Evolutionary conservation across 2,329 filamentous ascomycete genomes (phyloP).

Genomic region (Pseudocercospora fijiensis): DNA sequence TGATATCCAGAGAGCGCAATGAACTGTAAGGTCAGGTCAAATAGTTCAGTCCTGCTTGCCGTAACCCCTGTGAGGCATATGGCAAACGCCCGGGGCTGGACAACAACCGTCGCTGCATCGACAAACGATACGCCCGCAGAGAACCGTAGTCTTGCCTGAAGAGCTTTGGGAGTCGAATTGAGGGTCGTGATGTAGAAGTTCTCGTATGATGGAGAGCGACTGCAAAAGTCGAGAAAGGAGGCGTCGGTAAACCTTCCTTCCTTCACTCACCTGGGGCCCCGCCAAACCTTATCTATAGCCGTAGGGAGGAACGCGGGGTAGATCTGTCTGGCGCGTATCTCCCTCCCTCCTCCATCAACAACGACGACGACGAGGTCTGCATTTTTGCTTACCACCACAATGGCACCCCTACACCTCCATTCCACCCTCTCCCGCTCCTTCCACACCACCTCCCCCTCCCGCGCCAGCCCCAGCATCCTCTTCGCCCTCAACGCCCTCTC

Average conservation of each 20-base stretch:
- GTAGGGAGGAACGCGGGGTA: neutral
- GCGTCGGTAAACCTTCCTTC: neutral
- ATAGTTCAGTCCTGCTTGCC: too few relatives aligned
- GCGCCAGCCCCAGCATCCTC: conserved; percentile 28
- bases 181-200: too few relatives aligned
- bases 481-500: conserved; percentile 34
- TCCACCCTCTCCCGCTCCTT: conserved; percentile 12
- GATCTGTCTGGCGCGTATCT: neutral
- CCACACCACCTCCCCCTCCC: conserved; percentile 22
- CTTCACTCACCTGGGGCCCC: neutral
- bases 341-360: neutral
- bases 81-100: too few relatives aligned
- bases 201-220: too few relatives aligned
- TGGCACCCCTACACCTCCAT: conserved; percentile 4
- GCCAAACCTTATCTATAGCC: neutral
- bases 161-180: too few relatives aligned
- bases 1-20: too few relatives aligned
- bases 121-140: too few relatives aligned
- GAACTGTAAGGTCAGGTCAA: too few relatives aligned
- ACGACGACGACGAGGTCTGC: neutral
- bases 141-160: too few relatives aligned
- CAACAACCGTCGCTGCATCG: too few relatives aligned
- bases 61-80: too few relatives aligned
- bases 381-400: neutral
- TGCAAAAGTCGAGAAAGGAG: too few relatives aligned